Evolutionary conservation across 129 eudicot species (phyloP).

Genomic region (Helichrysum umbraculigerum): DNA sequence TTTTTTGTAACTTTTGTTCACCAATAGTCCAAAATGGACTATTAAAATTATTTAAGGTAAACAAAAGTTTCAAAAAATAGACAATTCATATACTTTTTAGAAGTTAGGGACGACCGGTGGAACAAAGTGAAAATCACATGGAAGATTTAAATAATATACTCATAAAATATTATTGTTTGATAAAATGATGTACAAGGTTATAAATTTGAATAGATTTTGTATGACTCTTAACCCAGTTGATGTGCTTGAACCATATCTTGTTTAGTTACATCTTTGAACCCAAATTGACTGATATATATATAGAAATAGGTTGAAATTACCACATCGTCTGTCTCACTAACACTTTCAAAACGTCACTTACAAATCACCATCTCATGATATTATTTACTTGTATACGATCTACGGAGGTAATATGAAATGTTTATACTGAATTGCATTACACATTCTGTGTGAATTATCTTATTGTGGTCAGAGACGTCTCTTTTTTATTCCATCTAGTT

Average conservation of each 20-base stretch:
- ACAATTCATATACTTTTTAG: no score
- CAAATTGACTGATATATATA: neutral
- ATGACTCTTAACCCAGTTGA: neutral
- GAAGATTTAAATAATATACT: no score
- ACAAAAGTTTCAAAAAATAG: no score
- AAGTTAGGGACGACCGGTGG: no score
- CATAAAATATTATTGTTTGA: neutral
- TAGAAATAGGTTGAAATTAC: neutral
- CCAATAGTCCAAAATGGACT: no score
- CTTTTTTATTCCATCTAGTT: neutral
- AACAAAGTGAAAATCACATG: no score
- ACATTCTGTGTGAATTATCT: neutral
- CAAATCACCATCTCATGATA: conserved; percentile 4
- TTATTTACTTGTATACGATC: neutral
- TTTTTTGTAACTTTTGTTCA: no score
- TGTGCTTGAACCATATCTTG: neutral
- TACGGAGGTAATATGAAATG: conserved; percentile 8
- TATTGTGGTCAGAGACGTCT: neutral
- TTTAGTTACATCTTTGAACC: neutral
- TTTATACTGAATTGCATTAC: conserved; percentile 8
- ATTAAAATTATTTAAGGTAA: no score
- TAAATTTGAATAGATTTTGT: neutral
- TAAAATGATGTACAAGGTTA: neutral
- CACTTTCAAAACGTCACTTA: neutral
- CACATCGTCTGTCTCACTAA: neutral